A percentile compares a stretch with the other conserved stretches of the same genome.
Conservation (phyloP, 176 grass and related monocot species). For the Oryza longistaminata region DNA sequence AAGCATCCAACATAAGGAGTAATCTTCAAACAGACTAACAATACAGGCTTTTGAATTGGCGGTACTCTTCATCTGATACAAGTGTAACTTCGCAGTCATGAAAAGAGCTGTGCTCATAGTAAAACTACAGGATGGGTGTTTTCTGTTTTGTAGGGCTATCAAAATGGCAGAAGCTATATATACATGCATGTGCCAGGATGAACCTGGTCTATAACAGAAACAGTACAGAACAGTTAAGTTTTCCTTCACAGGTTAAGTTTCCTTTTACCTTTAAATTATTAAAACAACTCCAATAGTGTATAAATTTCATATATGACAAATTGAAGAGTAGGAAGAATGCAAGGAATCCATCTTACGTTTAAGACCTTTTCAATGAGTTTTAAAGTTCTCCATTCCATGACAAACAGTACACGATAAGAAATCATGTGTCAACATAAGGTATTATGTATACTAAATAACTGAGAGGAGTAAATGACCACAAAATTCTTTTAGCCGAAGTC, state of each 20-base stretch:
- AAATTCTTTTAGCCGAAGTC: slow-evolving; percentile 12
- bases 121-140: neutral
- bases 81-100: slow-evolving; percentile 1
- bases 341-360: neutral
- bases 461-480: neutral
- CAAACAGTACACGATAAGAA: neutral
- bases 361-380: neutral
- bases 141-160: slow-evolving; percentile 14
- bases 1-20: slow-evolving; percentile 24
- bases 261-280: slow-evolving; percentile 2
- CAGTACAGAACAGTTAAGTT: slow-evolving; percentile 16
- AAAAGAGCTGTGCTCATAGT: neutral
- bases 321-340: neutral
- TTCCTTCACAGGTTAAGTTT: neutral
- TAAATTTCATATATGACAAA: neutral
- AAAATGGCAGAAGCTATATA: neutral
- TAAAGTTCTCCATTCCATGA: slow-evolving; percentile 18
- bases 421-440: slow-evolving; percentile 3
- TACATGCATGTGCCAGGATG: slow-evolving; percentile 1
- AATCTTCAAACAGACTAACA: slow-evolving; percentile 14
- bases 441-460: neutral
- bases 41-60: slow-evolving; percentile 9
- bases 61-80: slow-evolving; percentile 6
- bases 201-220: neutral
- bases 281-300: neutral